phyloP scores from a whole-genome alignment of 495 filamentous ascomycete genomes.

The Pseudevernia furfuracea region DNA sequence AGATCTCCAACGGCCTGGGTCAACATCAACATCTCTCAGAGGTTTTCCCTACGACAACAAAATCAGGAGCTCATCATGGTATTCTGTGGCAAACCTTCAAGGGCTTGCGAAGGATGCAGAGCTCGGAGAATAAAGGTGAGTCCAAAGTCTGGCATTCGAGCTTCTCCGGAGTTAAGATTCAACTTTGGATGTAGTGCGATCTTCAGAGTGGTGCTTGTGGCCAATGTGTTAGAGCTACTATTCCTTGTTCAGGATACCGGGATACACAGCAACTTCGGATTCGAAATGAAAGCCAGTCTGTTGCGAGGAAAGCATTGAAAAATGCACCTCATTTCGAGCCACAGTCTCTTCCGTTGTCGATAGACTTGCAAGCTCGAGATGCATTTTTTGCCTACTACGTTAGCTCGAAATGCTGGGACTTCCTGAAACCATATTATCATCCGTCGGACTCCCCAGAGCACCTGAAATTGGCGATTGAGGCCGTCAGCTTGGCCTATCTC shows the following conservation, averaged over 20 bases:
- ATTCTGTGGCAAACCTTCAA: conserved; percentile 15
- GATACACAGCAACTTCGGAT: conserved; percentile 14
- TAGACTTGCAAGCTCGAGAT: conserved; percentile 18
- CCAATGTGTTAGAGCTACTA: conserved; percentile 28
- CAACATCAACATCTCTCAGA: not conserved
- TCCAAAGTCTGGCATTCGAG: not conserved
- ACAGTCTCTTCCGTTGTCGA: not conserved
- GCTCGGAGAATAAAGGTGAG: conserved; percentile 11
- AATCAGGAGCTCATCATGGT: conserved; percentile 10
- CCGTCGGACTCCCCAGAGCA: conserved; percentile 5
- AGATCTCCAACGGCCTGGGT: not conserved
- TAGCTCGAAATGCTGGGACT: conserved; percentile 19
- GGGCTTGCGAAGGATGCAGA: conserved; percentile 17
- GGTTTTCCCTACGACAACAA: not conserved
- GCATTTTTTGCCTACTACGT: conserved; percentile 26
- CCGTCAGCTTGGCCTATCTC: conserved; percentile 26
- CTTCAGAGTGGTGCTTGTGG: conserved; percentile 18
- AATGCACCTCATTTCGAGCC: not conserved
- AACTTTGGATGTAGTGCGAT: conserved; percentile 12
- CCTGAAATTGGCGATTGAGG: conserved; percentile 21
- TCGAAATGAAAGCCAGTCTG: conserved; percentile 6
- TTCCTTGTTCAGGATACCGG: conserved; percentile 12
- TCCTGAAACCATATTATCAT: conserved; percentile 17
- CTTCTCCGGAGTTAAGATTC: not conserved
- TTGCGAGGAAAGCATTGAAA: not conserved